phyloP scores from a whole-genome alignment of 257 asterid species.

The Euphrasia confusa region DNA sequence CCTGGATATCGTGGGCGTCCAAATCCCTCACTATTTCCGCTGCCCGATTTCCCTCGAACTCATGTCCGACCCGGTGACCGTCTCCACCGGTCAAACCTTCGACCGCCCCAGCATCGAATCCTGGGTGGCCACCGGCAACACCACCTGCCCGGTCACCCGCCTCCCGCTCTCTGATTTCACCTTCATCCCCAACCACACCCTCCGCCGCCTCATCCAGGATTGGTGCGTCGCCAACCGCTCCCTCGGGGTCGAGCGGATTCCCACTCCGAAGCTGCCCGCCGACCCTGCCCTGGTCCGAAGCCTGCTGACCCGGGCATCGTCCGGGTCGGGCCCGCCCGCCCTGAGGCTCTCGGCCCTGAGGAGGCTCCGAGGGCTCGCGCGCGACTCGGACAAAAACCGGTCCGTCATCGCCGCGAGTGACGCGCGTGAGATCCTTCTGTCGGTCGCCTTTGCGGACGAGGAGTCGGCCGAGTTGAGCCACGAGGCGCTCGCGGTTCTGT shows the following conservation, averaged over 20 bases:
- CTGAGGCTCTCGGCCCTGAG: constrained; percentile 57
- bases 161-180: constrained; percentile 67
- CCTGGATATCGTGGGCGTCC: constrained; percentile 54
- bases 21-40: constrained; percentile 89
- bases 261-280: constrained; percentile 98
- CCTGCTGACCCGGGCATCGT: constrained; percentile 54
- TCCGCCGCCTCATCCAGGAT: constrained; percentile 89
- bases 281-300: constrained; percentile 68
- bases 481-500: constrained; percentile 62
- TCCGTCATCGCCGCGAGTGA: constrained; percentile 51
- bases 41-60: constrained; percentile 92
- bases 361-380: constrained; percentile 61
- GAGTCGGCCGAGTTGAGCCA: constrained; percentile 36
- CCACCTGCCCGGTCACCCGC: constrained; percentile 90
- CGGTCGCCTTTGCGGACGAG: constrained; percentile 40
- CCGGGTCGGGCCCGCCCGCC: constrained; percentile 36
- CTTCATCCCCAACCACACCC: constrained; percentile 89
- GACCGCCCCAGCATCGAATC: constrained; percentile 90
- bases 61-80: constrained; percentile 95
- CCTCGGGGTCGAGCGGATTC: constrained; percentile 81
- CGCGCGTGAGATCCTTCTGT: constrained; percentile 50
- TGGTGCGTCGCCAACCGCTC: constrained; percentile 95
- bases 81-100: constrained; percentile 92
- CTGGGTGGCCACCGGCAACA: constrained; percentile 95
- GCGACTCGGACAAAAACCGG: constrained; percentile 86